Conservation (phyloP, 164 flowering plant species). For the grape (Vitis vinifera) region ASM3070453v1 NC_081816.1:8500501-8501000, state of each 20-base stretch:
- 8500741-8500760: background rate
- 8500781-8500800: background rate
- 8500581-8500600: background rate
- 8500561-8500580: slow-evolving; percentile 11
- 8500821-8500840: background rate
- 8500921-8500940: background rate
- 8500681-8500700: too few relatives aligned
- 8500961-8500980: background rate
- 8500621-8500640: too few relatives aligned
- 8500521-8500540: slow-evolving; percentile 97
- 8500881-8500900: too few relatives aligned
- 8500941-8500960: background rate
- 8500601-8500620: background rate
- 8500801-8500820: background rate
- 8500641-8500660: too few relatives aligned
- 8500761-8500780: background rate
- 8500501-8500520: slow-evolving; percentile 87
- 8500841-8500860: too few relatives aligned
- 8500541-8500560: slow-evolving; percentile 98
- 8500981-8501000: background rate
- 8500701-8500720: background rate
- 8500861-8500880: too few relatives aligned
- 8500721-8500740: background rate
- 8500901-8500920: background rate
- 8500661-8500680: too few relatives aligned